A percentile compares a stretch with the other conserved stretches of the same genome.
phyloP scores from a whole-genome alignment of 2,329 filamentous ascomycete genomes.

The Juglanconis oblonga region DNA sequence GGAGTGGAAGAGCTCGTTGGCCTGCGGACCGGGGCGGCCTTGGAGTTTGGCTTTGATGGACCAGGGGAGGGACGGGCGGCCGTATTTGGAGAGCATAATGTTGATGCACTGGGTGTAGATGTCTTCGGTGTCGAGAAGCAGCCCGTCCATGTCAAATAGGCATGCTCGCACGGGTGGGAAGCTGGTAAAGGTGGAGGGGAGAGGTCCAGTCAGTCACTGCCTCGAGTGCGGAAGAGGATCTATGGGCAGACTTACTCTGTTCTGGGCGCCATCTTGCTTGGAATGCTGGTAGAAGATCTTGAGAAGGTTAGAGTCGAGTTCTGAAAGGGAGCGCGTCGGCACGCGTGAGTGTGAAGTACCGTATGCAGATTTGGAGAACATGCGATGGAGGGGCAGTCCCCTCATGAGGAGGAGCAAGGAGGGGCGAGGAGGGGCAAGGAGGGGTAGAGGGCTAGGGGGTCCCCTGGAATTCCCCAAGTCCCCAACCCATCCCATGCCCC shows the following conservation, averaged over 20 bases:
- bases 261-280: constrained; percentile 37
- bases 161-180: constrained; percentile 83
- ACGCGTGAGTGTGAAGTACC: neutral
- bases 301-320: neutral
- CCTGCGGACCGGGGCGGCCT: constrained; percentile 52
- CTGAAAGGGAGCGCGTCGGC: neutral
- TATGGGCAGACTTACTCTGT: constrained; percentile 39
- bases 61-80: constrained; percentile 79
- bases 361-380: no score
- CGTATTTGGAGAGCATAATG: constrained; percentile 72
- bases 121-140: constrained; percentile 92
- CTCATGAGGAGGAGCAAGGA: neutral
- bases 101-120: constrained; percentile 83
- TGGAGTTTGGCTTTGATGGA: constrained; percentile 84
- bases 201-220: neutral
- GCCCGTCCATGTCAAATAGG: constrained; percentile 98
- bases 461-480: neutral
- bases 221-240: neutral
- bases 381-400: neutral
- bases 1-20: constrained; percentile 58
- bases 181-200: constrained; percentile 37
- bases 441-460: no score
- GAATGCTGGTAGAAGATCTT: neutral
- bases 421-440: no score
- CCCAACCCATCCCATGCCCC: no score